A percentile compares a stretch with the other conserved stretches of the same genome.
Conservation (phyloP, 768 basidiomycete species). For the Kondoa subrosea region DNA sequence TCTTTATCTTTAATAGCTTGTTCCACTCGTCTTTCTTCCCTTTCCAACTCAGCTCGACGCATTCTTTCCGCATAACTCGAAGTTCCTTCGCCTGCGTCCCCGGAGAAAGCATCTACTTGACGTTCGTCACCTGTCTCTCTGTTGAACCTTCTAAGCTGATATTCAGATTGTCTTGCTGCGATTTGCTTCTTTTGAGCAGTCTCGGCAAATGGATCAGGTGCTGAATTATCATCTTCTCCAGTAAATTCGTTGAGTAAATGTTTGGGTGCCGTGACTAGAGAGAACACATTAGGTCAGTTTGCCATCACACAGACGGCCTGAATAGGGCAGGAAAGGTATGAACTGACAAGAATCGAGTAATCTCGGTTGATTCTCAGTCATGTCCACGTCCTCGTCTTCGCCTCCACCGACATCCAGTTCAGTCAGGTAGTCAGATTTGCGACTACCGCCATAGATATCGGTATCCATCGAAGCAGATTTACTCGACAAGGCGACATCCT, state of each 20-base stretch:
- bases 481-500: neutral
- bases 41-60: conserved; percentile 74
- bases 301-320: neutral
- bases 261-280: conserved; percentile 55
- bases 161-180: conserved; percentile 80
- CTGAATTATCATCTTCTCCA: conserved; percentile 72
- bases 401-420: neutral
- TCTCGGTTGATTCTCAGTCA: neutral
- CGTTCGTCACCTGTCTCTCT: conserved; percentile 51
- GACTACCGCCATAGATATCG: neutral
- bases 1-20: conserved; percentile 78
- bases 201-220: conserved; percentile 44
- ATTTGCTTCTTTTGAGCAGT: conserved; percentile 86
- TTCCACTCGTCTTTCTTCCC: conserved; percentile 54
- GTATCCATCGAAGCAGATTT: neutral
- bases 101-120: conserved; percentile 35
- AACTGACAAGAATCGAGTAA: conserved; percentile 1
- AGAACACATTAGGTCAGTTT: neutral
- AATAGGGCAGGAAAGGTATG: neutral
- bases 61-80: conserved; percentile 95
- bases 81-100: conserved; percentile 43
- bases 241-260: conserved; percentile 91
- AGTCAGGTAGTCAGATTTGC: neutral
- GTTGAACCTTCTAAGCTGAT: conserved; percentile 77
- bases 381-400: neutral